Base-by-base conservation (phyloP, 1,284 basidiomycete genomes). In the Anthracocystis setariae region DNA sequence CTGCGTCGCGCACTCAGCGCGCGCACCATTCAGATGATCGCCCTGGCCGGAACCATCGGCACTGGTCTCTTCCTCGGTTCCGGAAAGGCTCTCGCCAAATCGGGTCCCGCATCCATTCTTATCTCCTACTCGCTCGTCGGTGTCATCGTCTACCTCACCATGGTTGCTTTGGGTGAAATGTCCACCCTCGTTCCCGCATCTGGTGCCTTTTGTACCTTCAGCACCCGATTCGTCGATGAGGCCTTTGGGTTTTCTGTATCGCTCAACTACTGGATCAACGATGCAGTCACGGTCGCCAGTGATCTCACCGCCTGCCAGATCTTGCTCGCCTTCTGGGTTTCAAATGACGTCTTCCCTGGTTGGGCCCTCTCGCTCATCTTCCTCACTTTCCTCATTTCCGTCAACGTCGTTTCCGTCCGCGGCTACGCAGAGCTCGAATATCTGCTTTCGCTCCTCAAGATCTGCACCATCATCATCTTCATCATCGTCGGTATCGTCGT, bases 391-490 rank as follows among this genome's bases (percentile, higher is more conserved):
- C 29, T 68, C 39, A 52, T 70, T 42, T 40, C 52, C 2, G 64
- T 73, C 54, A 76, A 76, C 51, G 55, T 76, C 37, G 43, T 72
- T 70, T 90, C 90, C 63, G 90, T 91, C 58, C 76, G 81, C 57
- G 88, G 86, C 79, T 90, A 90, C 66, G 90, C 89, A 75, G 89
- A 91, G 86, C 86, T 88, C 54, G 65, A 70, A 40, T 69, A 61
- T 42, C 40, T 64, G 15, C 51, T 69, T 18, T 67, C 68, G 20
- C 47, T 67, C 10, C 66, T 70, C 67, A 62, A 63, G 55, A 55
- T 74, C 48, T 32, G 43, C 49, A 59, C 60, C 32, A 62, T 74
- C 47, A 54, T 64, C 18, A 37, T 66, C 50, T 61, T 74, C 15
- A 55, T 70, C 49, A 65, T 74, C 21, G 18, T 67, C 46, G 71